Base-by-base conservation (phyloP, 768 basidiomycete genomes). In the Termitomyces sp. region DNA sequence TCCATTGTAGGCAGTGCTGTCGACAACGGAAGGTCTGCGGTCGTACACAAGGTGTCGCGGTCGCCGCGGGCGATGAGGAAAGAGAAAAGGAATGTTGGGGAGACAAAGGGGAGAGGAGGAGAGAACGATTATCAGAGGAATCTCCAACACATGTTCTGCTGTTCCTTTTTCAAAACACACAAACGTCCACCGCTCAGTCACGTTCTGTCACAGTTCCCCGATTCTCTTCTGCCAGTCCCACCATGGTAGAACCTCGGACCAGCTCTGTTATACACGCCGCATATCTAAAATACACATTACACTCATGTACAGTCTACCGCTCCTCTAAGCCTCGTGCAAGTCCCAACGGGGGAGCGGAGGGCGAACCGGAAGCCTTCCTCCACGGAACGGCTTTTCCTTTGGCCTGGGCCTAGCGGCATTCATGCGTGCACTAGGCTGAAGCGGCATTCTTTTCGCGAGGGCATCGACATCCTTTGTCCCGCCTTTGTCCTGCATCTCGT, bases 61-160 rank as follows among this genome's bases (percentile, higher is more conserved):
- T 63, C 59, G 63, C 58, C 57, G 62, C 50, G 48, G 35, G 52
- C 55, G 32, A 43, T 49, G 65, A 64, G 66, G 66, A 65, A 70
- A 65, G 69, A 70, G n/a, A 67, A 62, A 61, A 47, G 33, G 61
- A 56, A 55, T 61, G 44, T 30, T 28, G 49, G 57, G 46, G 47
- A 51, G 59, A 57, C 61, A 60, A 64, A 56, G 63, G 33, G 50
- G 61, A 63, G 54, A 61, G 59, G 40, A 67, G 66, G 59, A 61
- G 58, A 59, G 44, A 63, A 68, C 61, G 67, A 67, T 70, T 66
- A 71, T 70, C 69, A 58, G 58, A 62, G 57, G 55, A 66, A 66
- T 66, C 61, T 68, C 69, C 69, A 71, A 68, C 72, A 74, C 71
- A 69, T 68, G 69, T 66, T 65, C 64, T 65, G 52, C 38, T 51